Percentiles rank a stretch among this genome's conserved stretches.
phyloP scores from a whole-genome alignment of 768 basidiomycete genomes.

The Leucosporidium creatinivorum region DNA sequence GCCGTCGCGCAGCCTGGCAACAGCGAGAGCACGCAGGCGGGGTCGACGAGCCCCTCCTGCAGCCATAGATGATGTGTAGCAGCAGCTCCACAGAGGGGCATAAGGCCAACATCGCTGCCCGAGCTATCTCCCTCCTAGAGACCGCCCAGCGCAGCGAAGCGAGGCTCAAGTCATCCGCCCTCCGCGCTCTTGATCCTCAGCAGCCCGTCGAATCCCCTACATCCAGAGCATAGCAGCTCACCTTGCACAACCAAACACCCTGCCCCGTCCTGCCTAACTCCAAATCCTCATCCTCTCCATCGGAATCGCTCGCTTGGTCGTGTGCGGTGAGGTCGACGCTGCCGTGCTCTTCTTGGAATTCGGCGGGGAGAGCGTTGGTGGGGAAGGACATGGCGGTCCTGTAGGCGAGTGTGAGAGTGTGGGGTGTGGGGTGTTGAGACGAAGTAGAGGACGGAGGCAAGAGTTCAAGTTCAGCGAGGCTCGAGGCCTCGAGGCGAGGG shows the following conservation, averaged over 20 bases:
- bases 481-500: too few species aligned
- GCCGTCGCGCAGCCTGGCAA: too few species aligned
- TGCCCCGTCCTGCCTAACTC: slow-evolving; percentile 68
- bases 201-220: not conserved
- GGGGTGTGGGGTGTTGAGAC: too few species aligned
- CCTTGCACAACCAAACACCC: slow-evolving; percentile 79
- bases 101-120: too few species aligned
- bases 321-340: slow-evolving; percentile 25
- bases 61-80: too few species aligned
- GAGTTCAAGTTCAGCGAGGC: too few species aligned
- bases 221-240: slow-evolving; percentile 40
- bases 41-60: too few species aligned
- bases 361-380: slow-evolving; percentile 22
- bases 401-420: too few species aligned
- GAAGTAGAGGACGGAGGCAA: too few species aligned
- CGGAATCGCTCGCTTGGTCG: slow-evolving; percentile 51
- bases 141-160: not conserved
- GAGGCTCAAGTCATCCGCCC: too few species aligned
- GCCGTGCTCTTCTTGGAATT: slow-evolving; percentile 31
- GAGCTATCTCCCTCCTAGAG: not conserved
- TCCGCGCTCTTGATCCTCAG: not conserved
- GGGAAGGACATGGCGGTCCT: slow-evolving; percentile 1
- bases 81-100: too few species aligned
- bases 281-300: slow-evolving; percentile 69
- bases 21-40: too few species aligned